These are phyloP conservation scores for Dichotomopilus funicola DNA, from an alignment of 2,329 filamentous ascomycete species.

Conservation along the genomic window DNA sequence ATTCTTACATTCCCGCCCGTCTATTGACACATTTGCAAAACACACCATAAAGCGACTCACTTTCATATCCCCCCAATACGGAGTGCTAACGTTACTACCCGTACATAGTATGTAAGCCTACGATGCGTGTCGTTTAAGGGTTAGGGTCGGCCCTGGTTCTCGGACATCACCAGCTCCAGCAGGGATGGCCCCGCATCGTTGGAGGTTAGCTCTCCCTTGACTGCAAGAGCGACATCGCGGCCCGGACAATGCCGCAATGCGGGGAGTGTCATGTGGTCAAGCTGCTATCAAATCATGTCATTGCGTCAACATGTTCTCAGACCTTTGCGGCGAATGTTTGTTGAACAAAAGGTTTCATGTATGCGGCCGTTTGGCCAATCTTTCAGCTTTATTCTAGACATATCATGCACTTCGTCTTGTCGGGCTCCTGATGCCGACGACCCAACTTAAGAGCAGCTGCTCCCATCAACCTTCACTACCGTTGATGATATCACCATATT, in stretches of 20 bases:
- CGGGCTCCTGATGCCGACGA: slow-evolving; percentile 1
- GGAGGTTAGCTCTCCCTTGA: too few species aligned
- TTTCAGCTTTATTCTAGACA: background rate
- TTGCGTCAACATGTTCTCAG: slow-evolving; percentile 1
- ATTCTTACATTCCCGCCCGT: too few species aligned
- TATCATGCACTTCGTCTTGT: background rate
- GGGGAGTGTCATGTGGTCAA: slow-evolving; percentile 12
- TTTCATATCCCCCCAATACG: too few species aligned
- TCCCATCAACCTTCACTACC: background rate
- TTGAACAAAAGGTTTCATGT: background rate
- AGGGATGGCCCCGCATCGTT: background rate
- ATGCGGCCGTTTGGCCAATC: background rate
- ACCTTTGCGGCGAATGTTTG: background rate
- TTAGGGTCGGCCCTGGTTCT: too few species aligned
- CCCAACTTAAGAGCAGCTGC: too few species aligned
- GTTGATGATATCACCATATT: background rate
- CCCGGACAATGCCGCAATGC: background rate
- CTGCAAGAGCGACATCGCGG: too few species aligned
- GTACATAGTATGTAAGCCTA: too few species aligned
- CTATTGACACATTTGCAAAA: too few species aligned
- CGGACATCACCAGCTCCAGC: too few species aligned
- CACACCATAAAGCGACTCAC: too few species aligned
- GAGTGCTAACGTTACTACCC: too few species aligned
- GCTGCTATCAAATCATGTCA: slow-evolving; percentile 1
- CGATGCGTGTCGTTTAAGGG: too few species aligned